Conservation (phyloP, 1,284 basidiomycete genomes). For the Kwoniella shivajii region DNA sequence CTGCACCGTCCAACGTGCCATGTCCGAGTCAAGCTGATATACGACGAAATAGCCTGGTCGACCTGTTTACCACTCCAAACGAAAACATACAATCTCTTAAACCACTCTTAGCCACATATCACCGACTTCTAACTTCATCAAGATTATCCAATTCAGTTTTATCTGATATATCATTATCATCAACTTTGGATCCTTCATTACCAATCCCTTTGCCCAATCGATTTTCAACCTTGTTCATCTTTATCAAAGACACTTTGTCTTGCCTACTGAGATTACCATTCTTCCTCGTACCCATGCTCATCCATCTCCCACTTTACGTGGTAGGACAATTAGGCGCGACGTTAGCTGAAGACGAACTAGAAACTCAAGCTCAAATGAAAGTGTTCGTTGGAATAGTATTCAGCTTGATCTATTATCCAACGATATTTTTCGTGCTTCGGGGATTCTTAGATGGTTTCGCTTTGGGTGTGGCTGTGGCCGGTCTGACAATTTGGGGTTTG, state of each 20-base stretch:
- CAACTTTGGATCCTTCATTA: conserved; percentile 72
- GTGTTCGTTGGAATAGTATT: conserved; percentile 78
- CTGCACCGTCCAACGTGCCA: background rate
- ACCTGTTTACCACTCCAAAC: conserved; percentile 70
- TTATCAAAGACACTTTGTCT: conserved; percentile 74
- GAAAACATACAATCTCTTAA: conserved; percentile 64
- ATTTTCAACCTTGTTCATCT: conserved; percentile 72
- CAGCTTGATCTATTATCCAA: conserved; percentile 74
- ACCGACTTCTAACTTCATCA: conserved; percentile 79
- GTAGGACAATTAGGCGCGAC: conserved; percentile 73
- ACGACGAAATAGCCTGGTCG: conserved; percentile 64
- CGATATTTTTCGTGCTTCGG: conserved; percentile 79
- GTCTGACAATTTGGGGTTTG: conserved; percentile 66
- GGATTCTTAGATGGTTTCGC: conserved; percentile 71
- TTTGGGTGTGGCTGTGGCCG: conserved; percentile 59
- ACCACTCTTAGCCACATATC: conserved; percentile 76
- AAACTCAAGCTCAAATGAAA: conserved; percentile 91
- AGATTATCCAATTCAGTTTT: conserved; percentile 80
- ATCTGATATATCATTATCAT: conserved; percentile 66
- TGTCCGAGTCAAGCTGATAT: background rate
- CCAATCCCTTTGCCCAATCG: conserved; percentile 75
- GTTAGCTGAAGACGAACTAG: conserved; percentile 75
- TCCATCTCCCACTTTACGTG: conserved; percentile 80
- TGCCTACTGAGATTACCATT: conserved; percentile 75
- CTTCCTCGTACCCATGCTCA: conserved; percentile 77